Evolutionary conservation across 257 asterid genomes (phyloP), one percentile per base, ranked within the genome.

Genomic region (Fraxinus cuspidata): DNA sequence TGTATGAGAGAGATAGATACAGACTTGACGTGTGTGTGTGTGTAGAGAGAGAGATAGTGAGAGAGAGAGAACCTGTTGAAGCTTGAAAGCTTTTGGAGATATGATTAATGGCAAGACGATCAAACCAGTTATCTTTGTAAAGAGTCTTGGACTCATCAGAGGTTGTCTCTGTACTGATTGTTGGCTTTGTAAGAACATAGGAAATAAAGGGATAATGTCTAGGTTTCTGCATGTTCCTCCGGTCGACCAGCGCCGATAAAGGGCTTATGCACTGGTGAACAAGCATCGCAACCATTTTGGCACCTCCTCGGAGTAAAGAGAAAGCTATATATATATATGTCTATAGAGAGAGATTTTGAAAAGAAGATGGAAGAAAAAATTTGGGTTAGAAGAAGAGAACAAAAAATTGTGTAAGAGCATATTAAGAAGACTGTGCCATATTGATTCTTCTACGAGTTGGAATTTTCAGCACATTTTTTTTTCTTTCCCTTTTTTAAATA

Each of bases 31-130:
- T 34, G 67, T 66, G 49, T 29, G 37, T 56, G 77, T 28, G 49
- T 19, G 64, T 73, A 73, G 8, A 40, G 58, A 5, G 13, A 21
- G 21, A 32, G 19, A 51, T 35, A 38, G 74, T 29, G 53, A 38
- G 53, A 74, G 53, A n/a, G 73, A 71, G 85, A 3, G 18, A 71
- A 88, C 96, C 93, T 81, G 93, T 78, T 51, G 88, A 49, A 73
- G 91, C 81, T 86, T 90, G 97, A 63, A 92, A 58, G 72, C 87
- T 87, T 8, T 79, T 73, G 44, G 97, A 92, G 82, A 92, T 93
- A 78, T 94, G 91, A 38, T 87, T 86, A 77, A 92, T 92, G 82
- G 97, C 98, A 32, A 87, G 78, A 27, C 80, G 92, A 67, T 92
- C 96, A 47, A 86, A 91, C 88, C 88, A 94, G 79, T 75, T 89